phyloP scores from a whole-genome alignment of 768 basidiomycete genomes.

The Favolaschia claudopus region DNA sequence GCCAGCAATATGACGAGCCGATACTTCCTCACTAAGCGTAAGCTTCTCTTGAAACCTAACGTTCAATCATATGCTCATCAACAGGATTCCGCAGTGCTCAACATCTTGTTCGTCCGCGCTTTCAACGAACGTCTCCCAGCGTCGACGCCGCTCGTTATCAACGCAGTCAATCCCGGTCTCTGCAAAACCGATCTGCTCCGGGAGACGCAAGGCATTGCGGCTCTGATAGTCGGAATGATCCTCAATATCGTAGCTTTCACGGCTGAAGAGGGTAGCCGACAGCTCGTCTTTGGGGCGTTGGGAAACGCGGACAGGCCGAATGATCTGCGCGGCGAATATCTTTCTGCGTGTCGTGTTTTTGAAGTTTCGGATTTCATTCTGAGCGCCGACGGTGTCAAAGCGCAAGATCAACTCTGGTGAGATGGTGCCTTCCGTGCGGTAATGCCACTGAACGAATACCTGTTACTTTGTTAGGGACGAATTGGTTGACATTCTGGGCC shows the following conservation, averaged over 20 bases:
- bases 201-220: background rate
- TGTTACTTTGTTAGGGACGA: too few relatives aligned
- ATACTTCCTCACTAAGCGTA: slow-evolving; percentile 28
- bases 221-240: slow-evolving; percentile 5
- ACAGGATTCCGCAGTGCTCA: slow-evolving; percentile 29
- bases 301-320: slow-evolving; percentile 32
- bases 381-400: slow-evolving; percentile 33
- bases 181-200: slow-evolving; percentile 27
- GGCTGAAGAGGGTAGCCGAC: slow-evolving; percentile 34
- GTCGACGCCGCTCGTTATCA: slow-evolving; percentile 25
- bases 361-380: slow-evolving; percentile 39
- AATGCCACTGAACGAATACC: too few relatives aligned
- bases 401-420: slow-evolving; percentile 41
- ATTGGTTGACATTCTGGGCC: slow-evolving; percentile 25
- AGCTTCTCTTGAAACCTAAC: background rate
- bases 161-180: slow-evolving; percentile 30
- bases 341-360: slow-evolving; percentile 29
- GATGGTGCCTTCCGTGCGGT: too few relatives aligned
- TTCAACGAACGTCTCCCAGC: slow-evolving; percentile 24
- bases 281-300: slow-evolving; percentile 42
- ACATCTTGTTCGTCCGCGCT: slow-evolving; percentile 31
- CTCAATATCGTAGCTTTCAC: slow-evolving; percentile 29
- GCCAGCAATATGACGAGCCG: slow-evolving; percentile 11
- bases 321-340: slow-evolving; percentile 39
- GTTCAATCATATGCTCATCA: background rate